Evolutionary conservation across 1,284 basidiomycete genomes (phyloP), one percentile per base, ranked within the genome.

Genomic region (Fomitiporia mediterranea): DNA sequence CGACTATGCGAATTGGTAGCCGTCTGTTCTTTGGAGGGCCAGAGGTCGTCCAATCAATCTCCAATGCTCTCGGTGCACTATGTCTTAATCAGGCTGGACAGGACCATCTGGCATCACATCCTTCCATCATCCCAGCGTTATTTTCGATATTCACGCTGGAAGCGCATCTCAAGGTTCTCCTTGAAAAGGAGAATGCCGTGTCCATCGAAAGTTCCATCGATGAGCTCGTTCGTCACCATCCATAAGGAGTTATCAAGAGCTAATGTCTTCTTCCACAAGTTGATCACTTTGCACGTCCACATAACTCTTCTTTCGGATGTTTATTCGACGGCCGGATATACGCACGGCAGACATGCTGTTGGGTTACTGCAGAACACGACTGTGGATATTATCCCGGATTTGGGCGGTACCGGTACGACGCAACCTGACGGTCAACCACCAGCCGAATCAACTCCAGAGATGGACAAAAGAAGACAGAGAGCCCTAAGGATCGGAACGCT

Each of bases 181-280:
- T 89, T 48, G 96, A 99, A 65, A 93, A 95, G 67, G 96, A 99
- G 67, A 93, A 94, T 64, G 91, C 93, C 0, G 85, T 89, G 21
- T 73, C 92, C 44, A 84, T 98, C 56, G 97, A 97, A 2, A 85
- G 86, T 4, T 82, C 91, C 15, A 84, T 99, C 35, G 97, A 99
- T 66, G 97, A 99, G 69, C 86, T 99, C 54, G 88, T 97, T 58
- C 85, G 97, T 4, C 97, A 99, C 68, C 97, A 99, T 68, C 97
- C 97, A 2, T 78, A 72, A 80, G 25, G 70, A 76, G 30, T 58
- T 72, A 37, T 69, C 72, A 23, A 69, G 73, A 35, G 79, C 81
- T n/a, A 92, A 92, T 65, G 67, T 72, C 25, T 73, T 75, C 23
- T 95, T 95, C 75, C 82, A 92, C 43, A 78, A 75, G 61, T 76